Percentiles rank a stretch among this genome's conserved stretches.
Conservation (phyloP, 2,329 filamentous ascomycete genomes). For the Atkinsonella texensis region DNA sequence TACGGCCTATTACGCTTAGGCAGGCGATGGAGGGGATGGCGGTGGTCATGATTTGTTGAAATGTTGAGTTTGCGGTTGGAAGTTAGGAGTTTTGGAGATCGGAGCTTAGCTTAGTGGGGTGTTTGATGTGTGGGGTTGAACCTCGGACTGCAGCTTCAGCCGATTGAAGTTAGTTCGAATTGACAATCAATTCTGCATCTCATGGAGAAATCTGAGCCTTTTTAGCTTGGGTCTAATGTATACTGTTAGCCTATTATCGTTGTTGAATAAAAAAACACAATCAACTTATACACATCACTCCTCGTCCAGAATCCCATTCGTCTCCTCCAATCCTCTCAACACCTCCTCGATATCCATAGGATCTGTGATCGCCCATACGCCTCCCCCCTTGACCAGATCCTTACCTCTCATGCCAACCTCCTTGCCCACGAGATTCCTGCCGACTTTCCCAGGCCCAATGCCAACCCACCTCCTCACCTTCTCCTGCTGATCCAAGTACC, state of each 20-base stretch:
- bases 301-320: slow-evolving; percentile 39
- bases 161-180: too few species aligned
- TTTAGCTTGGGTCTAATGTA: too few species aligned
- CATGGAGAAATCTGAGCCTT: too few species aligned
- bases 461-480: slow-evolving; percentile 79
- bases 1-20: slow-evolving; percentile 85
- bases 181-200: too few species aligned
- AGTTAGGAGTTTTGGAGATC: not conserved
- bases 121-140: not conserved
- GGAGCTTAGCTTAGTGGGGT: slow-evolving; percentile 3
- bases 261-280: too few species aligned
- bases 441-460: slow-evolving; percentile 87
- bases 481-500: slow-evolving; percentile 73
- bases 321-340: slow-evolving; percentile 52
- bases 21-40: slow-evolving; percentile 75
- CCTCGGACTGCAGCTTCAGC: too few species aligned
- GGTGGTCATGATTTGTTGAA: slow-evolving; percentile 40
- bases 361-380: slow-evolving; percentile 84
- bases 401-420: slow-evolving; percentile 79
- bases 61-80: not conserved
- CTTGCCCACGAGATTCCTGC: slow-evolving; percentile 85
- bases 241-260: too few species aligned
- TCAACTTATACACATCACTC: slow-evolving; percentile 17
- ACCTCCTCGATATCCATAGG: slow-evolving; percentile 64
- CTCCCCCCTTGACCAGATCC: slow-evolving; percentile 72